Evolutionary conservation across 371 early-diverging fungal species (phyloP), one percentile per base, ranked within the genome.

Genomic region (Mucor saturninus): DNA sequence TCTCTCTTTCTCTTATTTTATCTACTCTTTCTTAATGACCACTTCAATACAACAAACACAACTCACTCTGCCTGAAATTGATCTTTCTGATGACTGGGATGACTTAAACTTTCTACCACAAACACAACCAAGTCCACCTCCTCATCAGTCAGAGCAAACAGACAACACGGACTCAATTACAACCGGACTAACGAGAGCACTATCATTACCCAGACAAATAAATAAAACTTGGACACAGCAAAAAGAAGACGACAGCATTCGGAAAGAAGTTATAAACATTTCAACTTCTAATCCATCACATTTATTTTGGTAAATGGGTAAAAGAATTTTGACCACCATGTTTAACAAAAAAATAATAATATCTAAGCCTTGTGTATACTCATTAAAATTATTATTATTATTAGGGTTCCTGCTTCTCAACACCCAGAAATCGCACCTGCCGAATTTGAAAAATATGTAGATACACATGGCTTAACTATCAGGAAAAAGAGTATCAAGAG

Each of bases 381-480:
- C 9, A 56, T 21, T 32, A 8, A n/a, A 32, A 35, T n/a, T n/a
- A n/a, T n/a, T n/a, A n/a, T n/a, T 32, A 42, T 57, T 6, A 35
- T 32, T 62, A 80, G 86, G 86, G 86, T 86, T 21, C 86, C 86
- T 46, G 86, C 86, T 39, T 78, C 81, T 54, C 79, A 84, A 45
- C 86, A 86, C 65, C 86, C 86, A 26, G 83, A 84, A 67, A 77
- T 86, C 37, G 84, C 86, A 54, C 86, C 86, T 21, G 68, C 75
- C 58, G 83, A 86, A 71, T 86, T 83, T 68, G 80, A 83, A 45
- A 69, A 77, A 42, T 83, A 81, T 69, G 67, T 83, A 29, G 66
- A 75, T 35, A 62, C 71, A 15, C 77, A 77, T 65, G 77, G 79
- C 11, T 64, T 72, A 13, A 71, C 69, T 11, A 62, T 74, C 14